These are phyloP conservation scores for Arabidopsis lyrata DNA, from an alignment of 441 rosid species.

Conservation along the genomic window DNA sequence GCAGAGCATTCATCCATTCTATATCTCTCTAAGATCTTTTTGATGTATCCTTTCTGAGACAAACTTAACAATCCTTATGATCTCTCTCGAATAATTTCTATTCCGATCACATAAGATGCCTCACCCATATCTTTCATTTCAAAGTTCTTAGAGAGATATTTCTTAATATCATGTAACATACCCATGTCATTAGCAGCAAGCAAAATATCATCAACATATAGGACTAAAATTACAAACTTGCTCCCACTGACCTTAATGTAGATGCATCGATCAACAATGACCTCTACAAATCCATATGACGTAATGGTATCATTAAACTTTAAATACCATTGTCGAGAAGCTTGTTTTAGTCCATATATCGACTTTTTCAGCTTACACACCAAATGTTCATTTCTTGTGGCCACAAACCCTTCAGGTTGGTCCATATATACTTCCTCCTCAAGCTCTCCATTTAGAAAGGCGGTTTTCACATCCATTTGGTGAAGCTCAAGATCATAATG, in stretches of 20 bases:
- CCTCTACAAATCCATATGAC: neutral
- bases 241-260: neutral
- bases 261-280: neutral
- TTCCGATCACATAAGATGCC: too few species aligned
- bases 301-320: neutral
- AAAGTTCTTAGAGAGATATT: neutral
- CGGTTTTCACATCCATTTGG: conserved; percentile 3
- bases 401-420: neutral
- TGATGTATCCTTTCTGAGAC: too few species aligned
- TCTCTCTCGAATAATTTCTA: too few species aligned
- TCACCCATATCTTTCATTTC: too few species aligned
- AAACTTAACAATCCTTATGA: too few species aligned
- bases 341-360: conserved; percentile 1
- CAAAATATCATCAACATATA: conserved; percentile 1
- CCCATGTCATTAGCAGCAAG: neutral
- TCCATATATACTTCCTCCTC: conserved; percentile 8
- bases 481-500: neutral
- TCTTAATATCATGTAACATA: neutral
- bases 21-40: too few species aligned
- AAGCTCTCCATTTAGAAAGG: neutral
- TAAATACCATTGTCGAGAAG: neutral
- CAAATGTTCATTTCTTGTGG: neutral
- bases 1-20: too few species aligned
- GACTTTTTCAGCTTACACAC: neutral
- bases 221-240: neutral